These are phyloP conservation scores for Globisporangium yorkense DNA, from an alignment of 352 stramenopile genomes.

Conservation along the genomic window DNA sequence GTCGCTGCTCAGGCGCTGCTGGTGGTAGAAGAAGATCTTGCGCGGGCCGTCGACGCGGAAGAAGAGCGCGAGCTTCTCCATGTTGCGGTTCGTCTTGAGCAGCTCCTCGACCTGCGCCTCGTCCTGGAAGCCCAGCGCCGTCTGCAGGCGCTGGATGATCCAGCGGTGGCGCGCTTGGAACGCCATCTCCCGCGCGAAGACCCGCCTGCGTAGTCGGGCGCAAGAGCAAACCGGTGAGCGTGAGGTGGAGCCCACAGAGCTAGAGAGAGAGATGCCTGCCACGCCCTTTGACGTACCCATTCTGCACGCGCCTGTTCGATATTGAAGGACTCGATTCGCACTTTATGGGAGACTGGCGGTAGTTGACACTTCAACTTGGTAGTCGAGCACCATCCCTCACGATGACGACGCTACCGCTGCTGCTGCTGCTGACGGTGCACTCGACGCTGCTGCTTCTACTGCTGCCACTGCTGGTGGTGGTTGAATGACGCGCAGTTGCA, in stretches of 20 bases:
- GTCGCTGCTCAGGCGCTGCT: conserved; percentile 23
- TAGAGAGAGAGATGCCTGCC: no score
- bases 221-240: no score
- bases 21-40: conserved; percentile 83
- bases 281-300: no score
- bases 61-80: conserved; percentile 68
- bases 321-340: no score
- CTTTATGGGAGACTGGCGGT: no score
- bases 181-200: conserved; percentile 31
- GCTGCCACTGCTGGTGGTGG: neutral
- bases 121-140: conserved; percentile 63
- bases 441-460: neutral
- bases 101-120: conserved; percentile 75
- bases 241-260: no score
- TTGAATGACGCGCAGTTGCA: conserved; percentile 10
- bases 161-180: conserved; percentile 83
- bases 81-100: conserved; percentile 72
- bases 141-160: conserved; percentile 80
- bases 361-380: no score
- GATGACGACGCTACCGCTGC: neutral
- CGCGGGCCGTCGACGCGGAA: conserved; percentile 59
- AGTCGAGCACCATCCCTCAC: no score
- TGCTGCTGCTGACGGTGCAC: neutral
- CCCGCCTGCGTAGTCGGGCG: no score
- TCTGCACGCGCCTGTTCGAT: no score